Conservation (phyloP, 805 yeast genomes). For the Pichia occidentalis region DNA sequence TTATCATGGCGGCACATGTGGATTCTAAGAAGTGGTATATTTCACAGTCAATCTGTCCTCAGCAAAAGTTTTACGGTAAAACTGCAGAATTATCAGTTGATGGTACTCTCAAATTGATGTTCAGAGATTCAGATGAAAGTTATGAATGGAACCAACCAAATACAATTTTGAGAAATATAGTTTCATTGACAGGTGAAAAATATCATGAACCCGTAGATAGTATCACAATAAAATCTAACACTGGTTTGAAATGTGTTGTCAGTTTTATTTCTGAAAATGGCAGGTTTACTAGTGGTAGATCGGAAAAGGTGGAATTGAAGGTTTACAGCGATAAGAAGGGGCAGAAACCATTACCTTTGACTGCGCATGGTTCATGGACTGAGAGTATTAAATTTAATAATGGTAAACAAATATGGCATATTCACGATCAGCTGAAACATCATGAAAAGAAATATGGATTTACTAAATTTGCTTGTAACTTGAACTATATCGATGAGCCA, state of each 20-base stretch:
- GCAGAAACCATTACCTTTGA: constrained; percentile 30
- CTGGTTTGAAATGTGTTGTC: constrained; percentile 63
- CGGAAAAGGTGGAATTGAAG: constrained; percentile 55
- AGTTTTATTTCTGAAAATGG: constrained; percentile 70
- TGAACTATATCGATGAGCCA: constrained; percentile 70
- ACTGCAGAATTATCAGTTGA: constrained; percentile 74
- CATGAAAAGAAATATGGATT: constrained; percentile 72
- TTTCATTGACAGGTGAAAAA: constrained; percentile 78
- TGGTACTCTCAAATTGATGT: constrained; percentile 57
- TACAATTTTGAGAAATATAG: constrained; percentile 72
- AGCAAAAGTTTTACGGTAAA: constrained; percentile 94
- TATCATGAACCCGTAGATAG: constrained; percentile 80
- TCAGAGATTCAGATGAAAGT: constrained; percentile 54
- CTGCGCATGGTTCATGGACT: constrained; percentile 79
- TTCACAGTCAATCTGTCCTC: constrained; percentile 61
- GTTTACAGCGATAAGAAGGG: constrained; percentile 31
- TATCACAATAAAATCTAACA: constrained; percentile 58
- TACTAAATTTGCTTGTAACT: constrained; percentile 70
- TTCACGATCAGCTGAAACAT: constrained; percentile 55
- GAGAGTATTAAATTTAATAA: constrained; percentile 45
- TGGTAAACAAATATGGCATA: constrained; percentile 57
- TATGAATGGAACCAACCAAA: constrained; percentile 81
- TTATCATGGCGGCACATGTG: constrained; percentile 66
- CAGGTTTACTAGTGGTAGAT: constrained; percentile 78
- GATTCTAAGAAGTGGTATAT: constrained; percentile 67